These are phyloP conservation scores for Metarhizium album DNA, from an alignment of 2,329 filamentous ascomycete species.

Conservation along the genomic window DNA sequence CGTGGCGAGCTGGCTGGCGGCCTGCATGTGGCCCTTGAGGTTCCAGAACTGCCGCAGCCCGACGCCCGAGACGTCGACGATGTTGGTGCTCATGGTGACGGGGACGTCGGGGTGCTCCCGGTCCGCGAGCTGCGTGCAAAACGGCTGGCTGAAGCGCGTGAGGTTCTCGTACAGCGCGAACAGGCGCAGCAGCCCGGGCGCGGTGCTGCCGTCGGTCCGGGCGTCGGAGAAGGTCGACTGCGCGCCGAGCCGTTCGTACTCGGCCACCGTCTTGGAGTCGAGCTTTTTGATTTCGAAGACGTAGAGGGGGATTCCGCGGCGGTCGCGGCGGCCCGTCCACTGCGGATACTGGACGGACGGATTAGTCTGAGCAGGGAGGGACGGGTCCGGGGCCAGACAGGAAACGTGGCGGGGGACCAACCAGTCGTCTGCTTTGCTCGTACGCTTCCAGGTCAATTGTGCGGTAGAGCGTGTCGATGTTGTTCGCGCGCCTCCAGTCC, in stretches of 20 bases:
- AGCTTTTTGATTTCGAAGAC: slow-evolving; percentile 79
- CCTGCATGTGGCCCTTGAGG: slow-evolving; percentile 86
- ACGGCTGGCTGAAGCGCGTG: slow-evolving; percentile 73
- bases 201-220: slow-evolving; percentile 53
- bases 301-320: slow-evolving; percentile 83
- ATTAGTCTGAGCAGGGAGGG: not conserved
- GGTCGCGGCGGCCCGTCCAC: slow-evolving; percentile 87
- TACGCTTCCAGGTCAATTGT: slow-evolving; percentile 80
- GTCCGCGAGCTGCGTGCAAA: slow-evolving; percentile 66
- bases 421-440: slow-evolving; percentile 67
- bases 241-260: slow-evolving; percentile 60
- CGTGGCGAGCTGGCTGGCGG: slow-evolving; percentile 76
- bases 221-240: slow-evolving; percentile 49
- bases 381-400: not conserved
- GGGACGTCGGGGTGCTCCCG: slow-evolving; percentile 69
- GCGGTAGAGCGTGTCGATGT: slow-evolving; percentile 69
- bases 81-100: slow-evolving; percentile 86
- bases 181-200: slow-evolving; percentile 68
- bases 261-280: slow-evolving; percentile 68
- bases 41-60: slow-evolving; percentile 95
- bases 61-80: slow-evolving; percentile 83
- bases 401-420: slow-evolving; percentile 27
- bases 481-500: slow-evolving; percentile 72
- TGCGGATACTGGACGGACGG: slow-evolving; percentile 61
- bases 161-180: slow-evolving; percentile 93